Evolutionary conservation across 345 rosid species (phyloP).

Genomic region (Barbarea vulgaris): DNA sequence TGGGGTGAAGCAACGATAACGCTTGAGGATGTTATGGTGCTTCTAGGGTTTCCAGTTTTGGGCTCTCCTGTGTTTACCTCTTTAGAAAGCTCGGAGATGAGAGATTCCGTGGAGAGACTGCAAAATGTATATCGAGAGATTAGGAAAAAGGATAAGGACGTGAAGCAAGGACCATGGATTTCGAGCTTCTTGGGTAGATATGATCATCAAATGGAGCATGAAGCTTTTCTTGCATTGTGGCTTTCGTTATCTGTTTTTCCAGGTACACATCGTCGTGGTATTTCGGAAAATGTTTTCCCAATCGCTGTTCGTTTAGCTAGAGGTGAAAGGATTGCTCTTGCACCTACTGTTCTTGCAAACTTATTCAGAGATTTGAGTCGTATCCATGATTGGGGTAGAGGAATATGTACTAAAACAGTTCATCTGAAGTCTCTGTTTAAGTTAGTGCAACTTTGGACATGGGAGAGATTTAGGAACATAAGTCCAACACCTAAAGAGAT

Average conservation of each 20-base stretch:
- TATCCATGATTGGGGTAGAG: neutral
- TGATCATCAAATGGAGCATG: slow-evolving; percentile 46
- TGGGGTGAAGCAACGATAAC: slow-evolving; percentile 67
- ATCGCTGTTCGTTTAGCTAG: slow-evolving; percentile 48
- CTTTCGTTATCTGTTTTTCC: slow-evolving; percentile 40
- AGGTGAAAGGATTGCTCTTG: slow-evolving; percentile 45
- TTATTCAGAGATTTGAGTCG: slow-evolving; percentile 46
- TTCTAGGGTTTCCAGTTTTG: slow-evolving; percentile 52
- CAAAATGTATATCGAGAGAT: neutral
- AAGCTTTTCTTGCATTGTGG: slow-evolving; percentile 52
- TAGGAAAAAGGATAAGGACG: neutral
- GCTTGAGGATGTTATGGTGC: slow-evolving; percentile 51
- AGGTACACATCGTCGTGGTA: neutral
- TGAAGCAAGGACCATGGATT: slow-evolving; percentile 29
- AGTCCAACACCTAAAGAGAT: slow-evolving; percentile 27
- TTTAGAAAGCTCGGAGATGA: neutral
- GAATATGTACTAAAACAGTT: neutral
- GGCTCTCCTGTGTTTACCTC: slow-evolving; percentile 46
- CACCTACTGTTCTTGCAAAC: slow-evolving; percentile 44
- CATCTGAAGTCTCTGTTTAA: slow-evolving; percentile 37
- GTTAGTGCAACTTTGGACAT: slow-evolving; percentile 50
- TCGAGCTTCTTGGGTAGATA: slow-evolving; percentile 39
- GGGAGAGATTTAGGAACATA: slow-evolving; percentile 44
- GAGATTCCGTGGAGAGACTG: neutral
- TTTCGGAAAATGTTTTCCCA: slow-evolving; percentile 2